These are phyloP conservation scores for Penicillium sp. DNA, from an alignment of 2,329 filamentous ascomycete species.

Conservation along the genomic window DNA sequence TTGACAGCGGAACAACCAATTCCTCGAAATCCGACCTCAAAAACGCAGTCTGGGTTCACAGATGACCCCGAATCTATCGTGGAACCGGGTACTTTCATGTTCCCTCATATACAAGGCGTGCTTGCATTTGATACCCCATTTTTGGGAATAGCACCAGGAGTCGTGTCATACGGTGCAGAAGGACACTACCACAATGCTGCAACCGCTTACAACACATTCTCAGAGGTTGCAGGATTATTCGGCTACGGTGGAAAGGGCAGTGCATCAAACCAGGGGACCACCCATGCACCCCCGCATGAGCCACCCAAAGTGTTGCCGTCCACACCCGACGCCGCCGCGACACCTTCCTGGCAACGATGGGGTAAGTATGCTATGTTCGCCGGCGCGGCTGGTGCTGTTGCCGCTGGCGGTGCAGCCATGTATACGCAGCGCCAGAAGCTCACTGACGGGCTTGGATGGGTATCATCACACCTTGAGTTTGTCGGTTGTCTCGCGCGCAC, in stretches of 20 bases:
- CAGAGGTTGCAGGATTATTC: constrained; percentile 60
- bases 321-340: constrained; percentile 47
- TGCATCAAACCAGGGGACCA: constrained; percentile 16
- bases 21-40: constrained; percentile 32
- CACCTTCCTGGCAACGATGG: constrained; percentile 70
- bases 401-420: constrained; percentile 77
- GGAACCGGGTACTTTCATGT: constrained; percentile 65
- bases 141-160: constrained; percentile 52
- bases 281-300: constrained; percentile 12
- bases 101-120: constrained; percentile 86
- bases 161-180: constrained; percentile 65
- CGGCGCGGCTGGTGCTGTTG: constrained; percentile 75
- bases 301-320: constrained; percentile 28
- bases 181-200: constrained; percentile 75
- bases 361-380: constrained; percentile 83
- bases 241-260: constrained; percentile 59
- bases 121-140: constrained; percentile 95
- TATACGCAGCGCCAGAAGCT: constrained; percentile 84
- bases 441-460: constrained; percentile 74
- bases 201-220: constrained; percentile 68
- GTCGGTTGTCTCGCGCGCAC: constrained; percentile 84
- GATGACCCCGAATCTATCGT: constrained; percentile 21
- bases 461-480: constrained; percentile 87
- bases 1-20: constrained; percentile 66
- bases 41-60: constrained; percentile 17